Conservation (phyloP, 208 protist species). For the Porcisia deanei region DNA sequence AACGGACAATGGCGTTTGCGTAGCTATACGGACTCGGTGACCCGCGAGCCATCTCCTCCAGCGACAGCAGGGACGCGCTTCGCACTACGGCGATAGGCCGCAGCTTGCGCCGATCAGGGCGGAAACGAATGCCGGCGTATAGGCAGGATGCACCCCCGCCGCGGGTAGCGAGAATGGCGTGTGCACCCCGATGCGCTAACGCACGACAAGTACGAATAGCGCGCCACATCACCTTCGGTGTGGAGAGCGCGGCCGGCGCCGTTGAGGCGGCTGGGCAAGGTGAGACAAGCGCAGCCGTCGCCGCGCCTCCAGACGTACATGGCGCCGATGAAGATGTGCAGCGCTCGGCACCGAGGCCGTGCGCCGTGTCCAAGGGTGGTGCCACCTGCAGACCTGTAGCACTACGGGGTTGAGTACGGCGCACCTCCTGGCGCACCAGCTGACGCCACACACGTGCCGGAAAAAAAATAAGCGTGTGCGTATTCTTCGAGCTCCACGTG, state of each 20-base stretch:
- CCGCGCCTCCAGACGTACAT: background rate
- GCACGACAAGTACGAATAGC: background rate
- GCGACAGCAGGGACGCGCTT: slow-evolving; percentile 19
- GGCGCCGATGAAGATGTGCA: background rate
- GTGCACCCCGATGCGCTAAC: slow-evolving; percentile 4
- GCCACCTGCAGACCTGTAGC: background rate
- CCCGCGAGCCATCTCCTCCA: slow-evolving; percentile 25
- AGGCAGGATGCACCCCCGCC: slow-evolving; percentile 19
- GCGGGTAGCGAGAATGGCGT: slow-evolving; percentile 7
- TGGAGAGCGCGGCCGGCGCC: too few relatives aligned
- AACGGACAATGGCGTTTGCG: background rate
- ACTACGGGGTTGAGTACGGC: slow-evolving; percentile 2
- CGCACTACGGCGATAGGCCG: slow-evolving; percentile 70
- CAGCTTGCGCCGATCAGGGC: slow-evolving; percentile 65
- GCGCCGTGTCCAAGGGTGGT: background rate
- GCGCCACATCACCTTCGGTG: background rate
- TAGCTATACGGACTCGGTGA: slow-evolving; percentile 23
- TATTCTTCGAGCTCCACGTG: slow-evolving; percentile 56
- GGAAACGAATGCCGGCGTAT: slow-evolving; percentile 60
- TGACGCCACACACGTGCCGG: slow-evolving; percentile 49
- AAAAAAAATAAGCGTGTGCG: slow-evolving; percentile 55
- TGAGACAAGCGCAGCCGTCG: background rate
- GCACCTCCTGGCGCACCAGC: slow-evolving; percentile 49
- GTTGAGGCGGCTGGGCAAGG: background rate
- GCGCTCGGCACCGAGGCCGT: background rate